Percentiles rank a stretch among this genome's conserved stretches.
Evolutionary conservation across 2,329 filamentous ascomycete species (phyloP).

Genomic region (Penicillium janthinellum): DNA sequence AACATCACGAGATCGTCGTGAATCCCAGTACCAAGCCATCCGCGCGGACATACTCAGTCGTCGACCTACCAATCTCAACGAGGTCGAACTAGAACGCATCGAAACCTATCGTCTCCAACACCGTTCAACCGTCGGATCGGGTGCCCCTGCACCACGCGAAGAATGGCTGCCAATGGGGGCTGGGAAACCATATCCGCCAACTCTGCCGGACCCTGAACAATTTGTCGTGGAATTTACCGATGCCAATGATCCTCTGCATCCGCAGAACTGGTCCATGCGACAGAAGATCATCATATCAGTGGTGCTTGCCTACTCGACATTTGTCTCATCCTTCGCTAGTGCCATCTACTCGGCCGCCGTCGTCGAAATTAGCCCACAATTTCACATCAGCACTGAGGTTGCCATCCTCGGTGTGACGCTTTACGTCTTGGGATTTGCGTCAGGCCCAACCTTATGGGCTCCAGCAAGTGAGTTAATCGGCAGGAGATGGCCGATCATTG

Average conservation of each 20-base stretch:
- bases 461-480: conserved; percentile 64
- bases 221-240: conserved; percentile 60
- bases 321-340: conserved; percentile 53
- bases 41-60: conserved; percentile 17
- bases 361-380: conserved; percentile 52
- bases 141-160: conserved; percentile 18
- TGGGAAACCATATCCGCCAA: conserved; percentile 37
- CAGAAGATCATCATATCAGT: conserved; percentile 41
- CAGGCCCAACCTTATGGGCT: conserved; percentile 66
- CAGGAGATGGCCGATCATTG: conserved; percentile 54
- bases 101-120: conserved; percentile 32
- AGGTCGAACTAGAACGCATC: conserved; percentile 33
- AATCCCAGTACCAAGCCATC: conserved; percentile 1
- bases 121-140: conserved; percentile 31
- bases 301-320: conserved; percentile 49
- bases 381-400: conserved; percentile 49
- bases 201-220: conserved; percentile 53
- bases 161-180: conserved; percentile 33
- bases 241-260: conserved; percentile 52
- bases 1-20: conserved; percentile 1
- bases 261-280: conserved; percentile 53
- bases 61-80: conserved; percentile 22
- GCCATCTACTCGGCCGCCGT: conserved; percentile 73
- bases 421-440: conserved; percentile 56
- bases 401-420: conserved; percentile 51